A percentile compares a stretch with the other conserved stretches of the same genome.
Conservation (phyloP, 371 early-diverging fungal species). For the Mucor piriformis region DNA sequence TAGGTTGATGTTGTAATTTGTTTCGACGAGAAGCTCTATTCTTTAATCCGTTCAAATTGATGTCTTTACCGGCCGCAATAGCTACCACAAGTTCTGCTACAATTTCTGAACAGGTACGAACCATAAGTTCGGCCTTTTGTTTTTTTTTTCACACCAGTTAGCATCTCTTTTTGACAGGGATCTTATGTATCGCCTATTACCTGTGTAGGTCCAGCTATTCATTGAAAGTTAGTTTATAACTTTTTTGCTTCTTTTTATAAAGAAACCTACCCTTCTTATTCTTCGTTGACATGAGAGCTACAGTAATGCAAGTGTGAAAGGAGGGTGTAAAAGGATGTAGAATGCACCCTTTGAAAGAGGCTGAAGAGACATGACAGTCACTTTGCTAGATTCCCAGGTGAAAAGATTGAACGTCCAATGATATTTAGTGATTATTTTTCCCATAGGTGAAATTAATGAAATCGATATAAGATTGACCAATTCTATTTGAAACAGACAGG, state of each 20-base stretch:
- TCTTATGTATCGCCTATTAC: slow-evolving; percentile 12
- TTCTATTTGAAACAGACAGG: no score
- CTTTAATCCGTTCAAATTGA: slow-evolving; percentile 90
- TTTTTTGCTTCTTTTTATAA: neutral
- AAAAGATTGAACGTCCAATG: no score
- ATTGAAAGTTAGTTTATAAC: neutral
- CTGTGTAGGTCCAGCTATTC: slow-evolving; percentile 34
- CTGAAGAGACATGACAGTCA: no score
- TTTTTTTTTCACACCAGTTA: neutral
- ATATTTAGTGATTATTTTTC: no score
- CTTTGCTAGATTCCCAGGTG: no score
- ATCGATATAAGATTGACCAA: no score
- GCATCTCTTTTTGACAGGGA: neutral
- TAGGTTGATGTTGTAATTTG: slow-evolving; percentile 88
- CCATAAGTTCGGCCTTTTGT: slow-evolving; percentile 73
- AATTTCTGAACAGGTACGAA: slow-evolving; percentile 88
- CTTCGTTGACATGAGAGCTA: slow-evolving; percentile 29
- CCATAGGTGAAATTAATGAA: no score
- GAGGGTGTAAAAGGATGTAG: no score
- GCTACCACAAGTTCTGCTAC: slow-evolving; percentile 85
- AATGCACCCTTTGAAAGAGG: no score
- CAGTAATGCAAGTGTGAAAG: slow-evolving; percentile 14
- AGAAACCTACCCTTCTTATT: slow-evolving; percentile 34
- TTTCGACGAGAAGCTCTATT: slow-evolving; percentile 75
- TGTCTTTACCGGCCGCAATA: slow-evolving; percentile 69